phyloP scores from a whole-genome alignment of 2,329 filamentous ascomycete genomes.

The Chaetoscypha palmicola region DNA sequence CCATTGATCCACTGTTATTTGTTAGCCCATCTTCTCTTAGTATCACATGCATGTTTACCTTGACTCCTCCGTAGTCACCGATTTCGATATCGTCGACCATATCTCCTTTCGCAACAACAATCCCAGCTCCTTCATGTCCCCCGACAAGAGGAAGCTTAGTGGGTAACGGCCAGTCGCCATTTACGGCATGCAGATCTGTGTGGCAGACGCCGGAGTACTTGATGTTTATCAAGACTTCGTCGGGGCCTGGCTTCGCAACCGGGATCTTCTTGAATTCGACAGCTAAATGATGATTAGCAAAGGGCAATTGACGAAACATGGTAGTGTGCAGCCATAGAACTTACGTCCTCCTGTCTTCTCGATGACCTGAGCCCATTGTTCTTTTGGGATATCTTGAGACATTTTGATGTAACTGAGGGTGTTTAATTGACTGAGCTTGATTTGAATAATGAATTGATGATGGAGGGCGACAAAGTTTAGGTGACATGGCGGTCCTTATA shows the following conservation, averaged over 20 bases:
- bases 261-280: conserved; percentile 73
- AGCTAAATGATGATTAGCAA: conserved; percentile 42
- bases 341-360: conserved; percentile 69
- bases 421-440: neutral
- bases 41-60: too few species aligned
- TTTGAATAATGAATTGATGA: neutral
- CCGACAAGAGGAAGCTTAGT: conserved; percentile 81
- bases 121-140: conserved; percentile 71
- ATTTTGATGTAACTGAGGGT: neutral
- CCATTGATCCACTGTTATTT: conserved; percentile 82
- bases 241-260: conserved; percentile 71
- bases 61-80: conserved; percentile 82
- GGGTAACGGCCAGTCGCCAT: conserved; percentile 83
- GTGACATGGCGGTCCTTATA: neutral
- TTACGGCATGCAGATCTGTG: conserved; percentile 75
- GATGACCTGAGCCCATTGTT: conserved; percentile 88
- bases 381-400: conserved; percentile 55
- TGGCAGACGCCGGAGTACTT: conserved; percentile 89
- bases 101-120: conserved; percentile 72
- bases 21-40: too few species aligned
- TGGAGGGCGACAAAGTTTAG: neutral
- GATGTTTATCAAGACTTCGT: conserved; percentile 88
- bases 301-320: neutral
- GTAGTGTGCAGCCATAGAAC: too few species aligned
- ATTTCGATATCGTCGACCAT: conserved; percentile 72